A percentile compares a stretch with the other conserved stretches of the same genome.
Evolutionary conservation across 371 early-diverging fungal genomes (phyloP).

Genomic region (Zopfochytrium polystomum): DNA sequence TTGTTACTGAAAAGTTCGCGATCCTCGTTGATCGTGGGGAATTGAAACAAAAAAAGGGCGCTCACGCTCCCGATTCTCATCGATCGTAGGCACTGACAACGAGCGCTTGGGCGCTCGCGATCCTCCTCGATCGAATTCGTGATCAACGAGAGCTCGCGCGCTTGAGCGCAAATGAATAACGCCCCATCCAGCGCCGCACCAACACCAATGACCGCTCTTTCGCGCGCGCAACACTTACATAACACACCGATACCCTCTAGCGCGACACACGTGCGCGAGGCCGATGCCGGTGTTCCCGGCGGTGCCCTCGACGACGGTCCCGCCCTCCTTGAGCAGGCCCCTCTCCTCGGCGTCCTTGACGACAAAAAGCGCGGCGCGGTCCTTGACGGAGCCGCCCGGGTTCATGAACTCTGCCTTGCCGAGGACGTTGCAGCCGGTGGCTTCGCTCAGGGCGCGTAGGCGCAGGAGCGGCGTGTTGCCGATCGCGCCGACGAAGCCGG

Average conservation of each 20-base stretch:
- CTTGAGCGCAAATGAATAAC: neutral
- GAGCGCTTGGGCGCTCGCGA: too few relatives aligned
- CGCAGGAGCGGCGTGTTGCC: conserved; percentile 74
- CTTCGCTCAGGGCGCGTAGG: conserved; percentile 78
- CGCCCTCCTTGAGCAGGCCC: conserved; percentile 55
- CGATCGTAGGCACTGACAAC: too few relatives aligned
- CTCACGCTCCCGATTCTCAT: too few relatives aligned
- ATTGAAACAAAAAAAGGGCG: too few relatives aligned
- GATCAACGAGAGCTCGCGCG: neutral
- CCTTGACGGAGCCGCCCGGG: conserved; percentile 89
- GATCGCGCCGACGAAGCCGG: too few relatives aligned
- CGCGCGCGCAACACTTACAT: too few relatives aligned
- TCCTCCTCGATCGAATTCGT: too few relatives aligned
- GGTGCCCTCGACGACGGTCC: conserved; percentile 93
- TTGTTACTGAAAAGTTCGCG: too few relatives aligned
- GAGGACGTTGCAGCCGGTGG: conserved; percentile 86
- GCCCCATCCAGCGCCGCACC: conserved; percentile 52
- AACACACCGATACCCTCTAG: conserved; percentile 85
- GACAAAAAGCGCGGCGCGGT: conserved; percentile 86
- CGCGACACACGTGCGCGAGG: conserved; percentile 68
- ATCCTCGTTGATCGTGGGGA: too few relatives aligned
- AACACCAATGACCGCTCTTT: conserved; percentile 95
- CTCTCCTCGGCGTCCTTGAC: conserved; percentile 73
- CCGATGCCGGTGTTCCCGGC: conserved; percentile 57
- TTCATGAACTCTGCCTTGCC: conserved; percentile 80